Base-by-base conservation (phyloP, 768 basidiomycete species). In the Lentinula lateritia region DNA sequence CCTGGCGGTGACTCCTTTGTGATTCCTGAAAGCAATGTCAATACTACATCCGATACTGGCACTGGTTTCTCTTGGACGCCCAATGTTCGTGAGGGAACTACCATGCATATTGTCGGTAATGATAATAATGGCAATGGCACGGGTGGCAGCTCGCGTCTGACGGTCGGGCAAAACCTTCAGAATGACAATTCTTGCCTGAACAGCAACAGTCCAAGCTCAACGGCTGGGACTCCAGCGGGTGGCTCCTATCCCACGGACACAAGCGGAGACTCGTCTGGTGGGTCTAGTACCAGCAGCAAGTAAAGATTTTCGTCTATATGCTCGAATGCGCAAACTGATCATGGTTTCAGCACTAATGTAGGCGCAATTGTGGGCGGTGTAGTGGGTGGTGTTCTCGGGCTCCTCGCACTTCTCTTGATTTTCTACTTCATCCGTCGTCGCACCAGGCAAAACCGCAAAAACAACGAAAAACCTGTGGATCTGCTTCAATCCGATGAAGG, bases 1-100 rank as follows among this genome's bases (percentile, higher is more conserved):
- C 92, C 92, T 1, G 92, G 91, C 0, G 91, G 91, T 12, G 76
- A 89, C 56, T 90, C 90, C 0, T 90, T 92, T 69, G 66, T 76
- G 6, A 81, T 93, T 50, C 87, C 88, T 1, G 63, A 79, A 64
- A 77, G 78, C 12, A 35, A 68, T 2, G 69, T 88, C 20, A 81
- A 87, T 8, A 68, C 76, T 7, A 62, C 53, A 1, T 42, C 58
- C 13, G 58, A 23, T 34, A 18, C 35, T 10, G 58, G 58, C 9
- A 82, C 81, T 7, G 90, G 91, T 1, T 90, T 92, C 65, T 70
- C 67, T 12, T 93, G 90, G 90, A 83, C 76, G 10, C 84, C 88
- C 0, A 75, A 81, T 12, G 71, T 92, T 15, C 81, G 85, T 12
- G 79, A 79, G 2, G 89, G 89, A 9, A 86, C 88, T 4, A 85